A percentile compares a stretch with the other conserved stretches of the same genome.
These are phyloP conservation scores for Ustilago shanxiensis DNA, from an alignment of 1,284 basidiomycete genomes.

Conservation along the genomic window DNA sequence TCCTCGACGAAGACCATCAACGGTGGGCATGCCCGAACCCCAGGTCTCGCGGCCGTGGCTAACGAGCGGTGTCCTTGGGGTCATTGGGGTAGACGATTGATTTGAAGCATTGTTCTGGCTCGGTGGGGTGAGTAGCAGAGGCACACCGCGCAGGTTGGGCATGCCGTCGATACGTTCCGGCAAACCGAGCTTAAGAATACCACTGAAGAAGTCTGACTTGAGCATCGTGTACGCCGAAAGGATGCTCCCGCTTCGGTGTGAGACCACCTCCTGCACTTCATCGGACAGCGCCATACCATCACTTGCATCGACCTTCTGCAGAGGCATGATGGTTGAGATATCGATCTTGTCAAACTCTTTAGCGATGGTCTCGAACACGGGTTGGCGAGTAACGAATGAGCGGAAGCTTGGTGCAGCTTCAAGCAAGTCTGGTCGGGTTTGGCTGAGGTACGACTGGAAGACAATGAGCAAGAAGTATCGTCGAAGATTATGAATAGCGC, in stretches of 20 bases:
- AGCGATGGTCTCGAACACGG: constrained; percentile 94
- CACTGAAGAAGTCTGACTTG: constrained; percentile 92
- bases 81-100: constrained; percentile 34
- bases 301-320: constrained; percentile 75
- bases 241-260: constrained; percentile 86
- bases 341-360: constrained; percentile 88
- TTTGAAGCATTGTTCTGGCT: constrained; percentile 13
- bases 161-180: constrained; percentile 66
- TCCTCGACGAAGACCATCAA: constrained; percentile 66
- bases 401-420: constrained; percentile 61
- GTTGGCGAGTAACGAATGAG: constrained; percentile 60
- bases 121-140: constrained; percentile 51
- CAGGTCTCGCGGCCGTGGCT: constrained; percentile 60
- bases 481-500: constrained; percentile 57
- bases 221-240: constrained; percentile 92
- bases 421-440: constrained; percentile 78
- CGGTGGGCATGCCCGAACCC: constrained; percentile 69
- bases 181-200: constrained; percentile 63
- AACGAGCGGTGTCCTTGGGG: constrained; percentile 37
- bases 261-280: constrained; percentile 74
- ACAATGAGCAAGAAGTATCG: constrained; percentile 89
- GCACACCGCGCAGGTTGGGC: constrained; percentile 66
- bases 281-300: constrained; percentile 80
- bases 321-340: constrained; percentile 83
- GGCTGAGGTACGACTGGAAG: constrained; percentile 93